A percentile compares a stretch with the other conserved stretches of the same genome.
These are phyloP conservation scores for Sedum album DNA, from an alignment of 164 flowering plant genomes.

Conservation along the genomic window DNA sequence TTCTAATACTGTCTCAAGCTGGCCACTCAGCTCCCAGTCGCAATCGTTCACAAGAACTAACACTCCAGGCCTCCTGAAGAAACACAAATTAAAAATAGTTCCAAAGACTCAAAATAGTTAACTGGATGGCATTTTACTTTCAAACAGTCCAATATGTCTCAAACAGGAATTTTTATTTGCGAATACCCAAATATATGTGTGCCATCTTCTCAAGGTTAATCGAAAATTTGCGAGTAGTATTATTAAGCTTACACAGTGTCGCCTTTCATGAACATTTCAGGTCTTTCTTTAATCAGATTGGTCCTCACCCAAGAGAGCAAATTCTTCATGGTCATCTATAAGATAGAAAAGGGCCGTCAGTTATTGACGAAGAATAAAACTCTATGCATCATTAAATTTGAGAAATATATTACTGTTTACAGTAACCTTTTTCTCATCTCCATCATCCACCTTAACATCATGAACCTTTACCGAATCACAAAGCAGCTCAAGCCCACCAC, in stretches of 20 bases:
- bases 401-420: conserved; percentile 26
- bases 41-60: conserved; percentile 87
- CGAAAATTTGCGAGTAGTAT: not conserved
- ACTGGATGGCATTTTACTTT: not conserved
- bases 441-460: conserved; percentile 47
- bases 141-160: not conserved
- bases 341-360: not conserved
- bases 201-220: not conserved
- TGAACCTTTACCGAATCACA: conserved; percentile 84
- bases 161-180: not conserved
- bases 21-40: conserved; percentile 92
- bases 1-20: conserved; percentile 68
- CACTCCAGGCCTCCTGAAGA: conserved; percentile 93
- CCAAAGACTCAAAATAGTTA: not conserved
- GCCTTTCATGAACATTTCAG: conserved; percentile 31
- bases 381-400: no score
- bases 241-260: conserved; percentile 25
- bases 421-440: conserved; percentile 34
- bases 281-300: conserved; percentile 68
- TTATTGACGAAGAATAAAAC: not conserved
- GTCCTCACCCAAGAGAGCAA: not conserved
- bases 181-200: not conserved
- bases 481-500: conserved; percentile 78
- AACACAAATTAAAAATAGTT: not conserved
- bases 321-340: not conserved